Conservation (phyloP, 2,329 filamentous ascomycete genomes). For the Ophiostoma triangulosporum region DNA sequence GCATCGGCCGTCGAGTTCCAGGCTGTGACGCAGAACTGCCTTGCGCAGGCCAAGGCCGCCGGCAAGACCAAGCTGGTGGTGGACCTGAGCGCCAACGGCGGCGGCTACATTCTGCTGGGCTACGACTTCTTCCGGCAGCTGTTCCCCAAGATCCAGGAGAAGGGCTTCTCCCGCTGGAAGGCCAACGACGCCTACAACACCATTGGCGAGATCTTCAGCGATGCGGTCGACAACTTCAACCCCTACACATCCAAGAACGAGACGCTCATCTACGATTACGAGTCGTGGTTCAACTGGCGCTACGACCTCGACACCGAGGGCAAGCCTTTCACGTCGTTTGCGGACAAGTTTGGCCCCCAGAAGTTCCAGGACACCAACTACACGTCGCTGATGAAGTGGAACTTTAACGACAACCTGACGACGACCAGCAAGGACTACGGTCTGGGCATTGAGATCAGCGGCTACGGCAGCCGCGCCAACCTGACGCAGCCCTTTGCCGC, state of each 20-base stretch:
- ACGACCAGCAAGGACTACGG: constrained; percentile 25
- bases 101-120: constrained; percentile 44
- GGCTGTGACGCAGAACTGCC: constrained; percentile 21
- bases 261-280: constrained; percentile 6
- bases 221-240: constrained; percentile 29
- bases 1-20: constrained; percentile 21
- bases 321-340: constrained; percentile 36
- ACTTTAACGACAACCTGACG: constrained; percentile 30
- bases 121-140: constrained; percentile 49
- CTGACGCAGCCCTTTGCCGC: constrained; percentile 39
- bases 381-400: constrained; percentile 38
- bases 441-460: constrained; percentile 32
- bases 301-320: constrained; percentile 34
- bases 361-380: constrained; percentile 37
- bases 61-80: constrained; percentile 48
- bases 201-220: constrained; percentile 29
- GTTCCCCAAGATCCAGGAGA: constrained; percentile 26
- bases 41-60: constrained; percentile 24
- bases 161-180: constrained; percentile 27
- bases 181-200: constrained; percentile 26
- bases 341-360: constrained; percentile 29
- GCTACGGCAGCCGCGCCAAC: constrained; percentile 33
- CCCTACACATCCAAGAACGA: constrained; percentile 29
- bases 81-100: constrained; percentile 44
- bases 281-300: constrained; percentile 31